A percentile compares a stretch with the other conserved stretches of the same genome.
Evolutionary conservation across 2,329 filamentous ascomycete genomes (phyloP).

Genomic region (Grosmannia huntii): DNA sequence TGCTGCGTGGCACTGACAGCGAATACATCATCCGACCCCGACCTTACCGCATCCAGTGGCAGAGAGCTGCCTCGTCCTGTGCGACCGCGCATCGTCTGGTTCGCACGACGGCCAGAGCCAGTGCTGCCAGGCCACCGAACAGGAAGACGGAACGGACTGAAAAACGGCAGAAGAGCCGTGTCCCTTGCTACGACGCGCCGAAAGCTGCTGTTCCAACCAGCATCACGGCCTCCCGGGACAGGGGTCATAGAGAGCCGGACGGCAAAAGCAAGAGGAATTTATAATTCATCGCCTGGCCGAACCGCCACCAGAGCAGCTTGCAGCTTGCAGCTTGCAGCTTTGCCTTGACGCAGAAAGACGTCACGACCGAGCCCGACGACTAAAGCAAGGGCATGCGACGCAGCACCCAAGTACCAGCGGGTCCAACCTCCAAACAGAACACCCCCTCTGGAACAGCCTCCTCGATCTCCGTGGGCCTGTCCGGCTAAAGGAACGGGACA

Average conservation of each 20-base stretch:
- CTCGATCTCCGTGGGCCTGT: neutral
- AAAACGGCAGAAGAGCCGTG: neutral
- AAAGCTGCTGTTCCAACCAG: neutral
- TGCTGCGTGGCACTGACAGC: neutral
- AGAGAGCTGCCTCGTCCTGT: neutral
- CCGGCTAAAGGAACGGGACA: neutral
- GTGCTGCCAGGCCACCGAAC: neutral
- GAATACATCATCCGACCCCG: slow-evolving; percentile 1
- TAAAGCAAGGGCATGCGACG: neutral
- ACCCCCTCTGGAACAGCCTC: too few species aligned
- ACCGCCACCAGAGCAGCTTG: neutral
- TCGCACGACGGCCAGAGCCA: neutral
- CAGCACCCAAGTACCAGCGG: neutral
- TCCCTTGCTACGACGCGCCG: neutral
- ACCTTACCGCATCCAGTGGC: neutral
- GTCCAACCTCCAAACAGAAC: neutral
- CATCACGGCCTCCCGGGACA: neutral
- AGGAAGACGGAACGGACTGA: neutral
- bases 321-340: too few species aligned
- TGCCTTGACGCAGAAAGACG: neutral
- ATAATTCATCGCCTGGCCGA: neutral
- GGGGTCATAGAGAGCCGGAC: neutral
- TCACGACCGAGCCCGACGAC: neutral
- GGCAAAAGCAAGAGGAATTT: too few species aligned
- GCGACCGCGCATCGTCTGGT: neutral